phyloP scores from a whole-genome alignment of 2,329 filamentous ascomycete genomes.

The Chaetomiaceae sp. region DNA sequence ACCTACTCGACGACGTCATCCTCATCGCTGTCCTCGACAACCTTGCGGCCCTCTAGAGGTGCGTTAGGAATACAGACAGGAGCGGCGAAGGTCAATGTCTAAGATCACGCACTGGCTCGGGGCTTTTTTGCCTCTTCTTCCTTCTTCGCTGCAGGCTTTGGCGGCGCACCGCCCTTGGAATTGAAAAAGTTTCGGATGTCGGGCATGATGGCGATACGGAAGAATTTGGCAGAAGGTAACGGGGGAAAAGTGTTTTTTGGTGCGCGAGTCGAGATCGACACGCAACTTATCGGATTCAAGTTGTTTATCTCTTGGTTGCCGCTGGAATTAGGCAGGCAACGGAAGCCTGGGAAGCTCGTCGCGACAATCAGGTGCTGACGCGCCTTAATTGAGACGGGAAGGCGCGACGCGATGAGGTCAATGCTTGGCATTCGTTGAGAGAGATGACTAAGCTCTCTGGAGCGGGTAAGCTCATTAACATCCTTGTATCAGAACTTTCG shows the following conservation, averaged over 20 bases:
- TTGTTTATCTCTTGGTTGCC: background rate
- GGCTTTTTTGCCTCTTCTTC: constrained; percentile 43
- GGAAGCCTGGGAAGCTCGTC: constrained; percentile 22
- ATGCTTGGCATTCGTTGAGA: constrained; percentile 21
- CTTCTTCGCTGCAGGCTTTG: constrained; percentile 46
- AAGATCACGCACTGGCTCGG: constrained; percentile 40
- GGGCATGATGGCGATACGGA: constrained; percentile 54
- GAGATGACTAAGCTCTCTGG: constrained; percentile 17
- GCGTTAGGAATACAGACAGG: constrained; percentile 3
- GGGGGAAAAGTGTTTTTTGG: background rate
- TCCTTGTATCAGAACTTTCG: background rate
- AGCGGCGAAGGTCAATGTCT: background rate
- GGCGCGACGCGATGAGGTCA: constrained; percentile 16
- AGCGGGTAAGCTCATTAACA: background rate
- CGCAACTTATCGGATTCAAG: background rate
- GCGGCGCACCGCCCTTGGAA: constrained; percentile 60
- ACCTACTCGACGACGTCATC: constrained; percentile 59
- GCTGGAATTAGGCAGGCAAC: constrained; percentile 17
- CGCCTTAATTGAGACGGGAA: constrained; percentile 15
- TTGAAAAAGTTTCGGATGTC: constrained; percentile 93
- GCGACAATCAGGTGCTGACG: constrained; percentile 13
- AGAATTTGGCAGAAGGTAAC: background rate
- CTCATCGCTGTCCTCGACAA: constrained; percentile 76
- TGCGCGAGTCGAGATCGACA: background rate
- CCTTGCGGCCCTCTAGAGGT: constrained; percentile 53